These are phyloP conservation scores for Ceraceosorus bombacis DNA, from an alignment of 1,284 basidiomycete genomes.

Conservation along the genomic window DNA sequence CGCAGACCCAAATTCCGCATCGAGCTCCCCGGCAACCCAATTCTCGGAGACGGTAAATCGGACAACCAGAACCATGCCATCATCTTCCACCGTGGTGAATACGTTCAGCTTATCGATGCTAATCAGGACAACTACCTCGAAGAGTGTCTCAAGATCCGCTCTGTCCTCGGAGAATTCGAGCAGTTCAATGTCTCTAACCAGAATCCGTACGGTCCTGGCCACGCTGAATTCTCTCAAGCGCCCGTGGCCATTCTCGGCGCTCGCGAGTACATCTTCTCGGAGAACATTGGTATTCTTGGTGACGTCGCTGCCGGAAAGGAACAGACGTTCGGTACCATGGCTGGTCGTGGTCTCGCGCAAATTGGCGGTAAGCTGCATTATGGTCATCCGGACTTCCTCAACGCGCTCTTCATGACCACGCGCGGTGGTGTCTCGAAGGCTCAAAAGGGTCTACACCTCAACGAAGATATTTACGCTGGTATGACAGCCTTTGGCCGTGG, in stretches of 20 bases:
- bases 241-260: slow-evolving; percentile 97
- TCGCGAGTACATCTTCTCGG: slow-evolving; percentile 99
- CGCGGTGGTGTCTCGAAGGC: slow-evolving; percentile 98
- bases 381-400: slow-evolving; percentile 97
- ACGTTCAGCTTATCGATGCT: slow-evolving; percentile 96
- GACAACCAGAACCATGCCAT: slow-evolving; percentile 99
- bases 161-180: slow-evolving; percentile 96
- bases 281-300: slow-evolving; percentile 98
- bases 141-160: slow-evolving; percentile 98
- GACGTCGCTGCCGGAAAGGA: slow-evolving; percentile 98
- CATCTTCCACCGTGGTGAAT: slow-evolving; percentile 98
- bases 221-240: slow-evolving; percentile 61
- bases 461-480: slow-evolving; percentile 99
- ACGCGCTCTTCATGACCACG: slow-evolving; percentile 95
- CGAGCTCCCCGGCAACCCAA: slow-evolving; percentile 96
- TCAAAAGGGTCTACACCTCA: slow-evolving; percentile 93
- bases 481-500: slow-evolving; percentile 98
- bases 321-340: slow-evolving; percentile 96
- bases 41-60: slow-evolving; percentile 96
- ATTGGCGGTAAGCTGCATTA: slow-evolving; percentile 98
- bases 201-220: slow-evolving; percentile 77
- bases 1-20: slow-evolving; percentile 95
- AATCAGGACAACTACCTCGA: slow-evolving; percentile 99
- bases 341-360: slow-evolving; percentile 88
- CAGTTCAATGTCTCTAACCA: slow-evolving; percentile 77